Evolutionary conservation across 306 rosid genomes (phyloP).

Genomic region (Calophaca sinica): DNA sequence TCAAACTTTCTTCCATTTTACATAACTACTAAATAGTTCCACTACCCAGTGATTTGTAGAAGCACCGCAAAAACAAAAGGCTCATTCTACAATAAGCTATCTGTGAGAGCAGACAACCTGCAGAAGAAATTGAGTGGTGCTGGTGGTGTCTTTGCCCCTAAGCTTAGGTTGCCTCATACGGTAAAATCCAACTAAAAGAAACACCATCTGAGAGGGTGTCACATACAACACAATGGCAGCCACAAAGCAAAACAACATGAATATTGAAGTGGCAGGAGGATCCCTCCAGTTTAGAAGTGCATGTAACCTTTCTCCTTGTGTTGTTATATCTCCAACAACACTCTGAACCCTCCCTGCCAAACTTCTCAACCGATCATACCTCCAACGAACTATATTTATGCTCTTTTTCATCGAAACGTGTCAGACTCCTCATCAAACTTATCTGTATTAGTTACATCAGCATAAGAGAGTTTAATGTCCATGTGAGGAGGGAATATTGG

Average conservation of each 20-base stretch:
- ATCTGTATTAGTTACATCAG: constrained; percentile 65
- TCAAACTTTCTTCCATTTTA: too few relatives aligned
- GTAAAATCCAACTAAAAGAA: constrained; percentile 67
- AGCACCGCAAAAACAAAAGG: constrained; percentile 33
- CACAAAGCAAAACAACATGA: constrained; percentile 66
- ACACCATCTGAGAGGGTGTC: constrained; percentile 65
- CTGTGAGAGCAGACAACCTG: constrained; percentile 82
- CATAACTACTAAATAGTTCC: too few relatives aligned
- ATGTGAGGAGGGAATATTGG: constrained; percentile 82
- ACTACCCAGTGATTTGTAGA: constrained; percentile 29
- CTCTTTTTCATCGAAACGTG: constrained; percentile 64
- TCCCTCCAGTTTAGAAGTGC: constrained; percentile 94
- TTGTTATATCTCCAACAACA: constrained; percentile 87
- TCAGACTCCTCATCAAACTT: constrained; percentile 95
- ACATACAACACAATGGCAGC: constrained; percentile 70
- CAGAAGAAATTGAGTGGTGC: constrained; percentile 83
- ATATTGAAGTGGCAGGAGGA: constrained; percentile 86
- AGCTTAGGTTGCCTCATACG: constrained; percentile 90
- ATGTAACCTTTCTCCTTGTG: constrained; percentile 86
- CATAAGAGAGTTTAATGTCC: constrained; percentile 75
- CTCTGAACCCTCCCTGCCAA: constrained; percentile 86
- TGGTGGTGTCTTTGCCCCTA: constrained; percentile 69
- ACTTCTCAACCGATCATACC: constrained; percentile 87
- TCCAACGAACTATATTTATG: constrained; percentile 64
- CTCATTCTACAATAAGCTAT: constrained; percentile 65